Conservation (phyloP, 169 alveolate genomes). For the Eimeria acervulina region DNA sequence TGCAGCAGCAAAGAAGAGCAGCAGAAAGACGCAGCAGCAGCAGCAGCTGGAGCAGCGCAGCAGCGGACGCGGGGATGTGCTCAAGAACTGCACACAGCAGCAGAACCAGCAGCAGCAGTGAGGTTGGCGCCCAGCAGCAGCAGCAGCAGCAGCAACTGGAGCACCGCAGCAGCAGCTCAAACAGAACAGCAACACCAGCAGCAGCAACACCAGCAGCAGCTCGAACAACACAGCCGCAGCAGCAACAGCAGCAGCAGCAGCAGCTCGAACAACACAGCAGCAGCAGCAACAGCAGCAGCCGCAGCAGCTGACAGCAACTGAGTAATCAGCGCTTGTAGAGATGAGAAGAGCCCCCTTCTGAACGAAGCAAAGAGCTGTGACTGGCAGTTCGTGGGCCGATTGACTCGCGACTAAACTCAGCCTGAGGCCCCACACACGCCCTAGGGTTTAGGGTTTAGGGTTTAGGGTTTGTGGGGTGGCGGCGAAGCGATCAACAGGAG, state of each 20-base stretch:
- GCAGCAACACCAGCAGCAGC: not conserved
- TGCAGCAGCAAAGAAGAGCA: conserved; percentile 26
- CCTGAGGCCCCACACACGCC: no score
- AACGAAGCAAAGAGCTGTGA: conserved; percentile 63
- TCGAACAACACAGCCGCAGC: no score
- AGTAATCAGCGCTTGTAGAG: conserved; percentile 77
- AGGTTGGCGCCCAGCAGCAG: not conserved
- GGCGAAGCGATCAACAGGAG: no score
- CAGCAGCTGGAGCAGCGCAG: conserved; percentile 34
- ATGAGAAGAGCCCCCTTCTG: not conserved
- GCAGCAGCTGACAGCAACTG: conserved; percentile 58
- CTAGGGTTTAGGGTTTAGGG: conserved; percentile 9
- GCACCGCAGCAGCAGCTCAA: not conserved
- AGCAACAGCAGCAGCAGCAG: not conserved
- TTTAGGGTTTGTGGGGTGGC: not conserved
- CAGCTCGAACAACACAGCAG: not conserved
- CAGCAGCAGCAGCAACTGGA: not conserved
- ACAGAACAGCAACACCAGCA: conserved; percentile 22
- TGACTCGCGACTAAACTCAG: conserved; percentile 11
- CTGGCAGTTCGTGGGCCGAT: conserved; percentile 70
- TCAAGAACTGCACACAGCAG: not conserved
- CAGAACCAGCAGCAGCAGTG: not conserved
- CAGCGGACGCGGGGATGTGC: conserved; percentile 1
- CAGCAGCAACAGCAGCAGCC: not conserved
- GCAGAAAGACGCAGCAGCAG: conserved; percentile 30